phyloP scores from a whole-genome alignment of 345 rosid species.

The Gossypioides kirkii region DNA sequence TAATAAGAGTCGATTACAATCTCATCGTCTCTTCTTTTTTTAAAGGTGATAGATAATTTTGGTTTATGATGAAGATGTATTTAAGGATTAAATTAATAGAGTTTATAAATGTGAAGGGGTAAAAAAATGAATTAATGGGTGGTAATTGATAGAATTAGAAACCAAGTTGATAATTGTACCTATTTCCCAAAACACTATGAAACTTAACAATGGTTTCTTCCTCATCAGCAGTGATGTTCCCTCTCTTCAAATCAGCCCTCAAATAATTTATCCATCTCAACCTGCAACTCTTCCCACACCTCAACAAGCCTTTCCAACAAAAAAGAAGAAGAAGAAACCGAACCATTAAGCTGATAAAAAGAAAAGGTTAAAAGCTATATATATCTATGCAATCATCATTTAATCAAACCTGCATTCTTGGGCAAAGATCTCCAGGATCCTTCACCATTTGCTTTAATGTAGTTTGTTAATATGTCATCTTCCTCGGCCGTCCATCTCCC shows the following conservation, averaged over 20 bases:
- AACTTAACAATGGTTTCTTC: conserved; percentile 69
- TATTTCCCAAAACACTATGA: conserved; percentile 68
- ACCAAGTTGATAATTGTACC: conserved; percentile 25
- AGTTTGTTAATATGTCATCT: conserved; percentile 56
- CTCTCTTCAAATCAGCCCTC: conserved; percentile 76
- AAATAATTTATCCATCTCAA: conserved; percentile 91
- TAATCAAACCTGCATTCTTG: conserved; percentile 57
- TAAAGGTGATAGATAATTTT: too few relatives aligned
- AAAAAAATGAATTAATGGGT: background rate
- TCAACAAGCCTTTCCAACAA: conserved; percentile 44
- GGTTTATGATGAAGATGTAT: too few relatives aligned
- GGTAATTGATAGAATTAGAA: background rate
- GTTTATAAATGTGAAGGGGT: too few relatives aligned
- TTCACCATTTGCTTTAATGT: conserved; percentile 68
- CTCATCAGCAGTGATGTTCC: conserved; percentile 68
- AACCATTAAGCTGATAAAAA: background rate
- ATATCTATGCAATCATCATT: background rate
- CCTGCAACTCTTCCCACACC: conserved; percentile 95
- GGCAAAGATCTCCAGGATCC: conserved; percentile 90
- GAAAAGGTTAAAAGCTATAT: too few relatives aligned
- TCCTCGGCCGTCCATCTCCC: conserved; percentile 90
- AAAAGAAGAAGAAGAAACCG: background rate
- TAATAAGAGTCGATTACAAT: too few relatives aligned
- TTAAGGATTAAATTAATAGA: too few relatives aligned
- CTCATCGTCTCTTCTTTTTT: too few relatives aligned